A percentile compares a stretch with the other conserved stretches of the same genome.
These are phyloP conservation scores for Tetrahymena borealis DNA, from an alignment of 73 alveolate species.

Conservation along the genomic window DNA sequence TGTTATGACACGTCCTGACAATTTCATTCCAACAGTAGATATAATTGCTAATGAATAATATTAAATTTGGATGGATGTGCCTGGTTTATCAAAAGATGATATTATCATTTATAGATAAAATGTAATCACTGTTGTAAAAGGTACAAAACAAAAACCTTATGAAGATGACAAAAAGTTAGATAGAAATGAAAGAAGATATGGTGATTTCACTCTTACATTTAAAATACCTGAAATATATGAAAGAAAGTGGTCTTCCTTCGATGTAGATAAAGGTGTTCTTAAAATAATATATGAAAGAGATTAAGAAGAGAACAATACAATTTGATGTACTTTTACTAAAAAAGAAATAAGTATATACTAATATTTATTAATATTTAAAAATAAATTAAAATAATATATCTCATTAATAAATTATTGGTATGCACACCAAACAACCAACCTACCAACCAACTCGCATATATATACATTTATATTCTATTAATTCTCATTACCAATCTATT, in stretches of 20 bases:
- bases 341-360: too few species aligned
- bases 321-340: too few species aligned
- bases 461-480: too few species aligned
- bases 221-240: slow-evolving; percentile 45
- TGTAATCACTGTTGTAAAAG: slow-evolving; percentile 21
- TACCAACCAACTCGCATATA: too few species aligned
- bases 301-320: slow-evolving; percentile 15
- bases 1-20: slow-evolving; percentile 40
- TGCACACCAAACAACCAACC: too few species aligned
- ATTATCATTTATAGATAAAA: slow-evolving; percentile 25
- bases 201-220: slow-evolving; percentile 31
- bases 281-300: slow-evolving; percentile 36
- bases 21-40: slow-evolving; percentile 39
- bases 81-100: slow-evolving; percentile 38
- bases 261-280: slow-evolving; percentile 39
- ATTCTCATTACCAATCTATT: too few species aligned
- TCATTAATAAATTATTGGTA: too few species aligned
- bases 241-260: slow-evolving; percentile 28
- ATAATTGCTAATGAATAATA: slow-evolving; percentile 40
- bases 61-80: slow-evolving; percentile 40
- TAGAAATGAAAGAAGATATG: slow-evolving; percentile 42
- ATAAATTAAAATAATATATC: too few species aligned
- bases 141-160: slow-evolving; percentile 25
- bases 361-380: too few species aligned
- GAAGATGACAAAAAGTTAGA: slow-evolving; percentile 18